A percentile compares a stretch with the other conserved stretches of the same genome.
phyloP scores from a whole-genome alignment of 495 filamentous ascomycete genomes.

The Cladorrhinum samala region DNA sequence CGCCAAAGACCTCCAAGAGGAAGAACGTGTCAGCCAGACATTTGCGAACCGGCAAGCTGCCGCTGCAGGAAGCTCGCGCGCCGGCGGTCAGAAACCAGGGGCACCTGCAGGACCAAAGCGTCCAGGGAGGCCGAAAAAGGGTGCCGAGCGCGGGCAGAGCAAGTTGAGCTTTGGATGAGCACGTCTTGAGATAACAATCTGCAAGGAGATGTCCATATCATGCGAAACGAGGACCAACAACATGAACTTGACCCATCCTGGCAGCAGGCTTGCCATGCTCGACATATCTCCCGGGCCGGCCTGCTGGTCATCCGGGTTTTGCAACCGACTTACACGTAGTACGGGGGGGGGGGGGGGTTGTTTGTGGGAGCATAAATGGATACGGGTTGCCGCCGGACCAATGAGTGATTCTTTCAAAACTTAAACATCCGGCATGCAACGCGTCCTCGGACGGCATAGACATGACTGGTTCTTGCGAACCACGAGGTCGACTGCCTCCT shows the following conservation, averaged over 20 bases:
- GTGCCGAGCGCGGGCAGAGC: conserved; percentile 67
- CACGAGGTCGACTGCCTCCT: background rate
- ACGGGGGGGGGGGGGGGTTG: too few species aligned
- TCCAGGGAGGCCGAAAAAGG: conserved; percentile 39
- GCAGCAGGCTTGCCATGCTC: background rate
- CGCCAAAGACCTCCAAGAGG: conserved; percentile 72
- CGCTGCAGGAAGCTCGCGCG: conserved; percentile 18
- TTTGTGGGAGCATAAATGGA: background rate
- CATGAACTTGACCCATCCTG: background rate
- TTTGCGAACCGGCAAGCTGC: conserved; percentile 32
- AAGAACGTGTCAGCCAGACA: conserved; percentile 42
- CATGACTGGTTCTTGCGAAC: background rate
- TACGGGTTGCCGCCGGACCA: too few species aligned
- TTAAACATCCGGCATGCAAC: too few species aligned
- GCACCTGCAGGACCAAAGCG: conserved; percentile 26
- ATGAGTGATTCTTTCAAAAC: too few species aligned
- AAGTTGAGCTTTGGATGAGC: conserved; percentile 63
- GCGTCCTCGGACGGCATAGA: too few species aligned
- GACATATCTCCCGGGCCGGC: conserved; percentile 6
- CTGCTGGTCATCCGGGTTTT: background rate
- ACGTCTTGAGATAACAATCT: conserved; percentile 10
- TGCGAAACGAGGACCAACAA: background rate
- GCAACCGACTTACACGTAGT: too few species aligned
- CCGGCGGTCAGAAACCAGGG: conserved; percentile 26
- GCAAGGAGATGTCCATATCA: background rate